Evolutionary conservation across 139 green algal species (phyloP).

Genomic region (Dunaliella sp.): DNA sequence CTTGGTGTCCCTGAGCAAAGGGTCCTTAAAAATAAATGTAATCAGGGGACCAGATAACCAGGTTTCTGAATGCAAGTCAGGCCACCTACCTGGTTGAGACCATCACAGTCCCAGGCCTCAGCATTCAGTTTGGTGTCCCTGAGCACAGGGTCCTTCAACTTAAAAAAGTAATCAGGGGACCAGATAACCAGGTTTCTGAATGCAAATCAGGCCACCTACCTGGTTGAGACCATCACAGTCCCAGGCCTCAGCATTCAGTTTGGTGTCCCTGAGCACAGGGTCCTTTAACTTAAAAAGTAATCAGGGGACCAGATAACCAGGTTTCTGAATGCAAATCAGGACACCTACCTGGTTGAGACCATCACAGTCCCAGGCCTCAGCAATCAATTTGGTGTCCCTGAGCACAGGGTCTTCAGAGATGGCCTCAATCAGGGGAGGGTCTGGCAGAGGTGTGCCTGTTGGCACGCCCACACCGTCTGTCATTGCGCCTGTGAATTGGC

Average conservation of each 20-base stretch:
- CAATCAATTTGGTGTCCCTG: slow-evolving; percentile 89
- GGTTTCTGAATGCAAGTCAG: too few species aligned
- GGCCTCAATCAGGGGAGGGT: slow-evolving; percentile 87
- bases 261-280: slow-evolving; percentile 82
- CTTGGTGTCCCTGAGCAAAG: slow-evolving; percentile 85
- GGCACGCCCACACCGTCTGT: slow-evolving; percentile 69
- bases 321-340: too few species aligned
- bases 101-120: slow-evolving; percentile 98
- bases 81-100: slow-evolving; percentile 92
- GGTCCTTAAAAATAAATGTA: slow-evolving; percentile 80
- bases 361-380: slow-evolving; percentile 98
- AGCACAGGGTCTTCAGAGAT: slow-evolving; percentile 93
- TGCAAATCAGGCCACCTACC: too few species aligned
- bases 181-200: too few species aligned
- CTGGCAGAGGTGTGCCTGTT: slow-evolving; percentile 86
- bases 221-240: slow-evolving; percentile 98
- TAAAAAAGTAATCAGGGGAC: too few species aligned
- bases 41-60: too few species aligned
- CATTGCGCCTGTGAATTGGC: slow-evolving; percentile 56
- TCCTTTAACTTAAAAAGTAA: too few species aligned
- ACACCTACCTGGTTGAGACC: slow-evolving; percentile 95
- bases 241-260: slow-evolving; percentile 98
- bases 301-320: too few species aligned
- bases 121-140: slow-evolving; percentile 90
- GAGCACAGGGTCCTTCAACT: slow-evolving; percentile 88